These are phyloP conservation scores for Orbilia quercus DNA, from an alignment of 2,329 filamentous ascomycete species.

Conservation along the genomic window DNA sequence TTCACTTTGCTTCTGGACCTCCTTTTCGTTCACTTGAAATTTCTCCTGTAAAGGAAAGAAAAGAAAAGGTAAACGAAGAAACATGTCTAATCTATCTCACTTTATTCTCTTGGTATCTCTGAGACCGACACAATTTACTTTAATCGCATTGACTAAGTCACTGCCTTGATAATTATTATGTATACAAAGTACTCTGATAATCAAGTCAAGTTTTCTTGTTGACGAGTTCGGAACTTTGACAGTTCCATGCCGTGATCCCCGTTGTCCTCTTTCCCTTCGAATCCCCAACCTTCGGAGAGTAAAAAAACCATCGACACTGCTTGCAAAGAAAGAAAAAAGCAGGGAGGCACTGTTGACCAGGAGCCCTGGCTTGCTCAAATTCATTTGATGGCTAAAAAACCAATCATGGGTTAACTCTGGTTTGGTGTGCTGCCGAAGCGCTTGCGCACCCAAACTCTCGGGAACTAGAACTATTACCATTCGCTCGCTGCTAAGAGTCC, in stretches of 20 bases:
- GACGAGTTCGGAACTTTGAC: no score
- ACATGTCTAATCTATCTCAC: slow-evolving; percentile 31
- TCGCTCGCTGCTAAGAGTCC: slow-evolving; percentile 26
- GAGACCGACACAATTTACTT: slow-evolving; percentile 11
- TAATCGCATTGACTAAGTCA: not conserved
- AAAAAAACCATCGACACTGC: slow-evolving; percentile 33
- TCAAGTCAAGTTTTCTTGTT: no score
- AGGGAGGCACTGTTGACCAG: slow-evolving; percentile 37
- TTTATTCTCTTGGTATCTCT: slow-evolving; percentile 33
- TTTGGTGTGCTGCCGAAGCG: slow-evolving; percentile 55
- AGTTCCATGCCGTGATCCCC: not conserved
- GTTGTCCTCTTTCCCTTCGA: slow-evolving; percentile 7
- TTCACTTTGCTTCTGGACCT: slow-evolving; percentile 38
- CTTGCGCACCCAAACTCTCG: slow-evolving; percentile 54
- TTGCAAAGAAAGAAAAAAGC: slow-evolving; percentile 17
- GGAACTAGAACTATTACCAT: slow-evolving; percentile 46
- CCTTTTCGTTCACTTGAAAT: slow-evolving; percentile 12
- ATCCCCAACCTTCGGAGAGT: slow-evolving; percentile 38
- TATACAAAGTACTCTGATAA: not conserved
- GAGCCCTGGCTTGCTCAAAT: slow-evolving; percentile 21
- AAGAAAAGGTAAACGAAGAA: slow-evolving; percentile 33
- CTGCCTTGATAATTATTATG: not conserved
- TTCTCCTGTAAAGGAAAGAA: slow-evolving; percentile 17
- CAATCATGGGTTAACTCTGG: slow-evolving; percentile 53
- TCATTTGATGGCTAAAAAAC: slow-evolving; percentile 56